Evolutionary conservation across 306 rosid genomes (phyloP), one percentile per base, ranked within the genome.

Genomic region (Chamaecrista fasciculata): DNA sequence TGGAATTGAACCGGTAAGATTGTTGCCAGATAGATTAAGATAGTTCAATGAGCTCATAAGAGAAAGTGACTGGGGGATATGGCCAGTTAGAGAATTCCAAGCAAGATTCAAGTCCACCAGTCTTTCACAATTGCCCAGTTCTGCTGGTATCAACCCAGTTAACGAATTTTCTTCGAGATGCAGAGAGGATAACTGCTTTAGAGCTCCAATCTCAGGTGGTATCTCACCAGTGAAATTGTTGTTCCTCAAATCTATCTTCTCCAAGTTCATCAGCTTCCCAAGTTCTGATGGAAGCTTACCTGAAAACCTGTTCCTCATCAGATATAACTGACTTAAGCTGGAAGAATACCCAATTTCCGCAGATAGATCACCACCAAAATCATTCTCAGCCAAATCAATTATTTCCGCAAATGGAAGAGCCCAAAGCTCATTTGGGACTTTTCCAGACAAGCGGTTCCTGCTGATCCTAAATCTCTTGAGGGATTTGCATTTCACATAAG

Each of bases 31-130:
- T 42, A 95, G 55, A 78, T 95, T 85, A 10, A 95, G 81, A 25
- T 95, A 85, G 82, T 95, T 91, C 88, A 95, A 78, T 40, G 97
- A 78, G 78, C 81, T 73, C 81, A 95, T 82, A 3, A 74, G 78
- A 24, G 96, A 87, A 82, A 95, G 25, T 7, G 95, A 77, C 43
- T 10, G 43, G 3, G 99, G 99, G 65, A 95, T 84, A 34, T 53
- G 74, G 37, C 95, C 92, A 12, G 81, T 82, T 52, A 95, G 71
- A 59, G 87, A 78, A 82, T 95, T 95, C 75, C 63, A 48, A 61
- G 95, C 96, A 74, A 95, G 85, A 81, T 87, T 89, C 82, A 95
- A 61, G 77, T 95, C 97, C 52, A 83, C 96, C 43, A 95, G 68
- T 77, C 91, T 84, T 1, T 18, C 76, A 82, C 97, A 95, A 19